These are phyloP conservation scores for Poa annua DNA, from an alignment of 176 grass and related monocot species.

Conservation along the genomic window DNA sequence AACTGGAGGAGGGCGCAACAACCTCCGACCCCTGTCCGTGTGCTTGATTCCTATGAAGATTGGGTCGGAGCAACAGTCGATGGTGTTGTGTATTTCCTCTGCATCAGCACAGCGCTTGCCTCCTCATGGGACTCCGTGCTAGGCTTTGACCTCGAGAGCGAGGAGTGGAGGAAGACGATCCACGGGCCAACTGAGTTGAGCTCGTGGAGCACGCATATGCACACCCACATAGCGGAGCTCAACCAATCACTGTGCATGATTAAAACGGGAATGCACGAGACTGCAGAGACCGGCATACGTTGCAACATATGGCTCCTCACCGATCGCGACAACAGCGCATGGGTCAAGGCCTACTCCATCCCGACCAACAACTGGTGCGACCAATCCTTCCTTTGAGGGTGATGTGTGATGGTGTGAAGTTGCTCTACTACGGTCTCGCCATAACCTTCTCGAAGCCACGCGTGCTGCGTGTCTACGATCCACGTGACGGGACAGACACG, in stretches of 20 bases:
- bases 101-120: not conserved
- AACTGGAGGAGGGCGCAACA: not conserved
- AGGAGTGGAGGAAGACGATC: not conserved
- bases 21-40: not conserved
- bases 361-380: fast-evolving
- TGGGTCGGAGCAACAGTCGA: not conserved
- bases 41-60: not conserved
- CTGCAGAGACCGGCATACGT: not conserved
- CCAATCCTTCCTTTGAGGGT: not conserved
- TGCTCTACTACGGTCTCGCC: not conserved
- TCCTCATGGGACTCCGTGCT: not conserved
- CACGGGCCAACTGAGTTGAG: not conserved
- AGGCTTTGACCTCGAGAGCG: not conserved
- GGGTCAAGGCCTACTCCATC: not conserved
- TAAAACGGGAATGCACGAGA: not conserved
- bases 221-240: not conserved
- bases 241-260: not conserved
- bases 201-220: not conserved
- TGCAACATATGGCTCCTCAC: not conserved
- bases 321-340: not conserved
- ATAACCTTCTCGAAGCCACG: no score
- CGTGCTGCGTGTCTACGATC: no score
- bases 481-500: no score
- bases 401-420: not conserved
- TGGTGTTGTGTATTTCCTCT: not conserved